These are phyloP conservation scores for Trichosporon sp. DNA, from an alignment of 1,284 basidiomycete genomes.

Conservation along the genomic window DNA sequence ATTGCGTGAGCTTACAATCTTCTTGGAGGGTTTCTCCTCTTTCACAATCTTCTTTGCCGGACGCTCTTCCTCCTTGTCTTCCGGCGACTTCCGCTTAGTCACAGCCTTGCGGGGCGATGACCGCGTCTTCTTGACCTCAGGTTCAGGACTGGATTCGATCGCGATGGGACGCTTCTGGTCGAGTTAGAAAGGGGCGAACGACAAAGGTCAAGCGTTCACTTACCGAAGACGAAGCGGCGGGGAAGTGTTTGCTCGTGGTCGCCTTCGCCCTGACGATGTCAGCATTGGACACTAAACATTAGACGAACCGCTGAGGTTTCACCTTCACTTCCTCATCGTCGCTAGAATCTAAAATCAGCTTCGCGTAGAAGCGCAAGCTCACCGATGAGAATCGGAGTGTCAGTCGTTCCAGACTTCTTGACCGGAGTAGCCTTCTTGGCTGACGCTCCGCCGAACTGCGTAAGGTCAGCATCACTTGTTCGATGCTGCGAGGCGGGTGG, in stretches of 20 bases:
- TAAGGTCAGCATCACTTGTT: not conserved
- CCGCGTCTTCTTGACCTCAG: not conserved
- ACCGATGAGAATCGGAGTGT: not conserved
- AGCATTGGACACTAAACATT: not conserved
- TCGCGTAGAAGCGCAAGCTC: not conserved
- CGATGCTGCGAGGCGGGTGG: not conserved
- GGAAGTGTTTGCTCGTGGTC: not conserved
- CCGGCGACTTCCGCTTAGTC: not conserved
- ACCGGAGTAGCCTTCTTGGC: not conserved
- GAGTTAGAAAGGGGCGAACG: not conserved
- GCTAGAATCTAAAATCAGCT: not conserved
- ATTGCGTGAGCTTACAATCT: not conserved
- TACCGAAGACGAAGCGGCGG: not conserved
- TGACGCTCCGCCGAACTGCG: not conserved
- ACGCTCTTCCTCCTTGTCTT: not conserved
- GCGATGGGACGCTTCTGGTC: not conserved
- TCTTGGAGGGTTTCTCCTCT: not conserved
- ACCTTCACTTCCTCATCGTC: not conserved
- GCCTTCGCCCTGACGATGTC: not conserved
- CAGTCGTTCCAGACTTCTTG: slow-evolving; percentile 1
- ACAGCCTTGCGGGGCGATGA: not conserved
- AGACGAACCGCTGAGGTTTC: not conserved
- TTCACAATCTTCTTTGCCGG: not conserved
- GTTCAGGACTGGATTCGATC: not conserved
- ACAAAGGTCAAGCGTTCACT: not conserved